Base-by-base conservation (phyloP, 2,329 filamentous ascomycete species). In the Penicillium hordei region DNA sequence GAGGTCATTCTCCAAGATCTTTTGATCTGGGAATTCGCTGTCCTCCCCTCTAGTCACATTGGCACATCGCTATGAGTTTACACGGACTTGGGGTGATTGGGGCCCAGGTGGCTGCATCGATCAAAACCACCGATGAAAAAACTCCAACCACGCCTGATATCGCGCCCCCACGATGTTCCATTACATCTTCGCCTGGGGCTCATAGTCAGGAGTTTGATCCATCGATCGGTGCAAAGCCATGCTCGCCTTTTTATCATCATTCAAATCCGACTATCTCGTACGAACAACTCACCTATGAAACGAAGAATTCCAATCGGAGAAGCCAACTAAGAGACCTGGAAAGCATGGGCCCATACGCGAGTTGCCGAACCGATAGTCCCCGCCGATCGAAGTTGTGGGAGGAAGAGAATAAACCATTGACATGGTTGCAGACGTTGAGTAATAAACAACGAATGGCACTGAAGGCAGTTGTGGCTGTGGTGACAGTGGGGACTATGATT, bases 211-310 rank as follows among this genome's bases (percentile, higher is more conserved):
- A 78, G 6, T 78, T 72, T 64, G 73, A 78, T 59, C 76, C 76
- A 2, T 70, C 64, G 13, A 59, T 69, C 49, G 73, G 71, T 39
- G 75, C 76, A 56, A 77, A 77, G 58, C 74, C 76, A 15, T 74
- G 63, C 55, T 78, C 76, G 1, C 76, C 77, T 1, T 79, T 79
- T 65, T 79, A 79, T 62, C 71, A 70, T 27, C 76, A 79, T 66
- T 72, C 73, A 27, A 70, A 68, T 15, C 66, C 68, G 0, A 70
- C 70, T 0, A 49, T 65, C 21, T 68, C 67, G 17, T 58, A 66
- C 21, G 68, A 70, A 40, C 64, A 66, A 21, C 59, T 74, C 34
- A 69, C 65, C 5, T 57, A 63, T 10, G 63, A 71, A 44, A 63
- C 62, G 7, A 68, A 69, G 55, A 50, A 58, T 23, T 52, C 55